Percentiles rank a stretch among this genome's conserved stretches.
Evolutionary conservation across 2,329 filamentous ascomycete genomes (phyloP).

Genomic region (Xylariaceae sp.): DNA sequence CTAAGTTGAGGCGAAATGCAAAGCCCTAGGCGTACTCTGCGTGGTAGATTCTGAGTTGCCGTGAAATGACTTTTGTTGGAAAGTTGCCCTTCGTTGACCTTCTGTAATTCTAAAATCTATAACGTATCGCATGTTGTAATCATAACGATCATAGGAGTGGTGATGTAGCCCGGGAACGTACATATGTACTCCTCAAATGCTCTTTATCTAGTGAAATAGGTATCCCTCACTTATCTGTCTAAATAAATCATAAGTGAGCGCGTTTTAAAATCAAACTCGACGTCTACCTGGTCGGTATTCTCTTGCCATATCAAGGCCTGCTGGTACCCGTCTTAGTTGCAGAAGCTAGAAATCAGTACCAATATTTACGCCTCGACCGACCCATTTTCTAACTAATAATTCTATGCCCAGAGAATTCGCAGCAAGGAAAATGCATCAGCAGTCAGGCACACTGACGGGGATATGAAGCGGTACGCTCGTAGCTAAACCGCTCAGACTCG

Average conservation of each 20-base stretch:
- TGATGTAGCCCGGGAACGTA: too few species aligned
- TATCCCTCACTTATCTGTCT: not conserved
- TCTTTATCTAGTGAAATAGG: too few species aligned
- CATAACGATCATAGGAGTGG: too few species aligned
- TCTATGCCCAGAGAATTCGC: not conserved
- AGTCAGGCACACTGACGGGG: slow-evolving; percentile 56
- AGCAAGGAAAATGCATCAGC: slow-evolving; percentile 33
- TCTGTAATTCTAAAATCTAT: too few species aligned
- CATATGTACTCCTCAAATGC: too few species aligned
- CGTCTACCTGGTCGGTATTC: not conserved
- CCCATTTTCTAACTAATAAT: not conserved
- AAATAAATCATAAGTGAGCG: not conserved
- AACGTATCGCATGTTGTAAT: too few species aligned
- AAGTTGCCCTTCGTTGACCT: too few species aligned
- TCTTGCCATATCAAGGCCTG: not conserved
- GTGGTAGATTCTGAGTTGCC: too few species aligned
- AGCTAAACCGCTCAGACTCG: slow-evolving; percentile 52
- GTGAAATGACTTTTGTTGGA: too few species aligned
- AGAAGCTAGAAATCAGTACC: not conserved
- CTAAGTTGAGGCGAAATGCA: too few species aligned
- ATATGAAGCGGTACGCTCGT: slow-evolving; percentile 54
- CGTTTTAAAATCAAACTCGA: not conserved
- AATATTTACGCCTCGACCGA: not conserved
- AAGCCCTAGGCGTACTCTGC: too few species aligned
- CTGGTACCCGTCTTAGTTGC: not conserved